Evolutionary conservation across 2,329 filamentous ascomycete genomes (phyloP).

Genomic region (Fusarium sp.): DNA sequence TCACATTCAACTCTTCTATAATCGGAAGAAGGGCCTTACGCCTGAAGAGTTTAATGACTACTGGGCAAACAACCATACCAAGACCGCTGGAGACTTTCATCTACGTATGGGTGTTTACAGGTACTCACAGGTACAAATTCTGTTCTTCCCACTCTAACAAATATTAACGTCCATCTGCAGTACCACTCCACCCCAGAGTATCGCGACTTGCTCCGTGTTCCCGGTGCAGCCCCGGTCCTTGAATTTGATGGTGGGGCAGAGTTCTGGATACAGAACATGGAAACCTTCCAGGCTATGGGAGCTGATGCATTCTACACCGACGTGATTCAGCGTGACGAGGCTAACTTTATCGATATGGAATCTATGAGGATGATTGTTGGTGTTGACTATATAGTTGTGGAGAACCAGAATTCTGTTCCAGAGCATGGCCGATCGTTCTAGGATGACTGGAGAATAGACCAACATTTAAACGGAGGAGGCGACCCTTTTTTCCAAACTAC

Average conservation of each 20-base stretch:
- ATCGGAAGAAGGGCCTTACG: constrained; percentile 5
- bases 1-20: constrained; percentile 15
- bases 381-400: constrained; percentile 15
- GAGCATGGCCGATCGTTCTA: constrained; percentile 6
- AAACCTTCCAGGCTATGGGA: constrained; percentile 2
- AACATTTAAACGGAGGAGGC: no score
- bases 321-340: constrained; percentile 2
- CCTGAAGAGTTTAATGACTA: not conserved
- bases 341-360: constrained; percentile 9
- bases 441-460: rapidly evolving
- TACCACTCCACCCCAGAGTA: constrained; percentile 10
- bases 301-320: not conserved
- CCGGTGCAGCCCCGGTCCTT: not conserved
- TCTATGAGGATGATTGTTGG: constrained; percentile 19
- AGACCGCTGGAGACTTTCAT: constrained; percentile 16
- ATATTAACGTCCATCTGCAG: rapidly evolving
- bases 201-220: constrained; percentile 3
- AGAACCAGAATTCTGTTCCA: constrained; percentile 11
- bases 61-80: constrained; percentile 25
- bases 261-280: constrained; percentile 19
- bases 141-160: no score
- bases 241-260: constrained; percentile 13
- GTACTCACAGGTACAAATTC: constrained; percentile 1
- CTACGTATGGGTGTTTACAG: not conserved
- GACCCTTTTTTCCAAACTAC: no score